phyloP scores from a whole-genome alignment of 441 rosid species.

The Pelargonium cotyledonis region DNA sequence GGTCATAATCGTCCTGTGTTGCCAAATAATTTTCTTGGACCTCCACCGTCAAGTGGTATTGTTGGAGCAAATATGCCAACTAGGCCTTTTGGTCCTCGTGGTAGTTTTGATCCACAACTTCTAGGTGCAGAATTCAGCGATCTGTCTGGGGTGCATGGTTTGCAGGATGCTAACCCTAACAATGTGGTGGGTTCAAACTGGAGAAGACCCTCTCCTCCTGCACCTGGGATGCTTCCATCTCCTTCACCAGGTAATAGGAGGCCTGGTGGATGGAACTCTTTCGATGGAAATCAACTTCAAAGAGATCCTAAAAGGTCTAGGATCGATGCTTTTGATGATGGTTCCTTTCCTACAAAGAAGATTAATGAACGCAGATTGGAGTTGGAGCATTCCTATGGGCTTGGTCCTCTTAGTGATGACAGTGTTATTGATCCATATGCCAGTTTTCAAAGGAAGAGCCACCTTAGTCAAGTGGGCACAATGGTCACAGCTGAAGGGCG shows the following conservation, averaged over 20 bases:
- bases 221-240: slow-evolving; percentile 52
- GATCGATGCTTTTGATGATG: slow-evolving; percentile 51
- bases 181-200: slow-evolving; percentile 37
- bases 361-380: slow-evolving; percentile 44
- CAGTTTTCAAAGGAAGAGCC: slow-evolving; percentile 36
- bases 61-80: slow-evolving; percentile 34
- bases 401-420: slow-evolving; percentile 39
- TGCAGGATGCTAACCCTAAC: slow-evolving; percentile 32
- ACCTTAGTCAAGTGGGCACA: slow-evolving; percentile 40
- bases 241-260: slow-evolving; percentile 55
- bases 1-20: slow-evolving; percentile 38
- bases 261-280: slow-evolving; percentile 72
- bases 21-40: slow-evolving; percentile 29
- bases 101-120: slow-evolving; percentile 44
- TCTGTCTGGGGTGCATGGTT: slow-evolving; percentile 23
- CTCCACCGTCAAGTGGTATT: slow-evolving; percentile 33
- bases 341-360: slow-evolving; percentile 42
- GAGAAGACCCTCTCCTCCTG: slow-evolving; percentile 66
- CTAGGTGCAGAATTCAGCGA: slow-evolving; percentile 49
- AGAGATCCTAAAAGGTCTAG: slow-evolving; percentile 67
- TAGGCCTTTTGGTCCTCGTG: slow-evolving; percentile 48
- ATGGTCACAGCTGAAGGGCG: slow-evolving; percentile 31
- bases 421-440: slow-evolving; percentile 31
- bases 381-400: slow-evolving; percentile 37
- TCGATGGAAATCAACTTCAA: slow-evolving; percentile 50